Conservation (phyloP, 768 basidiomycete genomes). For the Collybia mongolica region DNA sequence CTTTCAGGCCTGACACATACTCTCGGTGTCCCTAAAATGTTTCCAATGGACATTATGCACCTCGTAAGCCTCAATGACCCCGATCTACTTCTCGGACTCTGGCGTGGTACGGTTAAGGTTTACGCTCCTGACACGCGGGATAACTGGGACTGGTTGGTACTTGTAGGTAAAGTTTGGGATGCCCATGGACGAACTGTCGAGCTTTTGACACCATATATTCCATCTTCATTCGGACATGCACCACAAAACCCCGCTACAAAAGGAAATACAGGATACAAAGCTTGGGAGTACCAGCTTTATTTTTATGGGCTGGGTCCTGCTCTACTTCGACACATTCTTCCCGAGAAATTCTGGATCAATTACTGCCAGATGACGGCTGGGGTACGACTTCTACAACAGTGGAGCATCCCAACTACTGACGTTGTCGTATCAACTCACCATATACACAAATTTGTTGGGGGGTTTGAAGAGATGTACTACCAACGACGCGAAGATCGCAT, state of each 20-base stretch:
- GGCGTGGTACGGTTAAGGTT: not conserved
- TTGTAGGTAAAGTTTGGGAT: slow-evolving; percentile 1
- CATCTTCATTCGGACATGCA: slow-evolving; percentile 22
- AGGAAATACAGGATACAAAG: slow-evolving; percentile 28
- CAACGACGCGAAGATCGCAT: not conserved
- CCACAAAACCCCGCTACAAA: slow-evolving; percentile 31
- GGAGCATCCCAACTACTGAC: slow-evolving; percentile 8
- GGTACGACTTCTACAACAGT: slow-evolving; percentile 22
- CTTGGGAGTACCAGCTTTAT: slow-evolving; percentile 24
- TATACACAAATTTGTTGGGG: not conserved
- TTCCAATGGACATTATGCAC: slow-evolving; percentile 2
- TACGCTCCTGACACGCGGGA: not conserved
- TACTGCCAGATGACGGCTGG: slow-evolving; percentile 27
- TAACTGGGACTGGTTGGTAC: slow-evolving; percentile 5
- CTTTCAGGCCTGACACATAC: not conserved
- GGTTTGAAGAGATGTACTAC: slow-evolving; percentile 1
- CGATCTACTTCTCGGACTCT: slow-evolving; percentile 1
- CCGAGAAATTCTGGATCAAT: slow-evolving; percentile 19
- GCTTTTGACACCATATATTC: slow-evolving; percentile 5
- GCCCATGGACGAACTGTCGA: slow-evolving; percentile 11
- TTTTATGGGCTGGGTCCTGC: slow-evolving; percentile 24
- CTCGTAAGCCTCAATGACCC: not conserved
- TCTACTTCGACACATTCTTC: slow-evolving; percentile 24
- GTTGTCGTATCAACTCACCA: not conserved
- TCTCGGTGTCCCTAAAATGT: not conserved